These are phyloP conservation scores for Ogataea paradorogensis DNA, from an alignment of 805 yeast species.

Conservation along the genomic window DNA sequence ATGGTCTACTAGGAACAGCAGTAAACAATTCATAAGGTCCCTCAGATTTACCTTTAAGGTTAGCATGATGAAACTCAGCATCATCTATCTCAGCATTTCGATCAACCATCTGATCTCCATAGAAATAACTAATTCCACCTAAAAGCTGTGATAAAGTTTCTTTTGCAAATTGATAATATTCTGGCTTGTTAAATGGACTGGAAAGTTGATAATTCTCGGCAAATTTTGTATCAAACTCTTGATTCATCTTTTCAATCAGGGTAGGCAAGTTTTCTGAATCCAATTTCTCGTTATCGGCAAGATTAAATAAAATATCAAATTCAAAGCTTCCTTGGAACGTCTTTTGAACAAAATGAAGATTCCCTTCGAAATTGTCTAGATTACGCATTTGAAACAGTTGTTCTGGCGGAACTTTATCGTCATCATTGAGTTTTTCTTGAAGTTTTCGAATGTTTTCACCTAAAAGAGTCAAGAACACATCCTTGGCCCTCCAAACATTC, in stretches of 20 bases:
- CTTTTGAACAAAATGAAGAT: conserved; percentile 76
- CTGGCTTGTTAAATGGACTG: conserved; percentile 48
- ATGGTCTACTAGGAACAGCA: conserved; percentile 87
- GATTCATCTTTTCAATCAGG: conserved; percentile 34
- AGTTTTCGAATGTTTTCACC: conserved; percentile 63
- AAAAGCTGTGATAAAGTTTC: conserved; percentile 77
- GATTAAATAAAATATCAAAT: conserved; percentile 65
- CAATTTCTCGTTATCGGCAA: conserved; percentile 40
- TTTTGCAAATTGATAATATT: conserved; percentile 60
- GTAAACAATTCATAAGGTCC: conserved; percentile 79
- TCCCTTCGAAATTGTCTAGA: conserved; percentile 61
- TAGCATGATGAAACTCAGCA: conserved; percentile 57
- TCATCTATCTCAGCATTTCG: conserved; percentile 65
- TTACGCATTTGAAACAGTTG: conserved; percentile 58
- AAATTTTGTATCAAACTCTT: conserved; percentile 53
- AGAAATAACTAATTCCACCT: conserved; percentile 87
- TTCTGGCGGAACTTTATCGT: conserved; percentile 38
- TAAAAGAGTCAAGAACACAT: conserved; percentile 64
- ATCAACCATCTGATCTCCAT: conserved; percentile 83
- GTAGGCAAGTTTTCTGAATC: conserved; percentile 35
- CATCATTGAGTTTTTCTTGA: conserved; percentile 12
- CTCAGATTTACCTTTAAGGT: conserved; percentile 53
- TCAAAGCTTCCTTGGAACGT: conserved; percentile 71
- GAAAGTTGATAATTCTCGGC: conserved; percentile 44
- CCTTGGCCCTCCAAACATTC: conserved; percentile 74